Conservation (phyloP, 2,329 filamentous ascomycete species). For the Dryadomyces sulphureus region DNA sequence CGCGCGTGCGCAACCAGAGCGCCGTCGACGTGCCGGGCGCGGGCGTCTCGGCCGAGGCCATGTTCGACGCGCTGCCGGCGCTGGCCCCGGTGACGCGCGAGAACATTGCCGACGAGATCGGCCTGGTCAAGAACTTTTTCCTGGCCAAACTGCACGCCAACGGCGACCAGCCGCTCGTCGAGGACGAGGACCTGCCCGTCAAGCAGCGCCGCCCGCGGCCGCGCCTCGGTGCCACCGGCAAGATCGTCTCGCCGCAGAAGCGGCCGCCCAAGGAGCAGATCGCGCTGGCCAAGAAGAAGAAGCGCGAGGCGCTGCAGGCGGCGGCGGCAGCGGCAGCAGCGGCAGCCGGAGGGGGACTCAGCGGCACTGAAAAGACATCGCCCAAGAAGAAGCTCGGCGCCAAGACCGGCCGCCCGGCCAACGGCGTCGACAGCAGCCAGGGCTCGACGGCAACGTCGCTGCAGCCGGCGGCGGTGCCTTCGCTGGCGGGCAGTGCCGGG, state of each 20-base stretch:
- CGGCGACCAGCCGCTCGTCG: conserved; percentile 65
- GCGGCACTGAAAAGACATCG: conserved; percentile 17
- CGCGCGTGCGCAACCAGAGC: conserved; percentile 72
- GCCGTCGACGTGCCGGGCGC: conserved; percentile 53
- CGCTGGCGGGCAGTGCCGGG: not conserved
- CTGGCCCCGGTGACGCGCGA: conserved; percentile 69
- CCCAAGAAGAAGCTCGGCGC: conserved; percentile 22
- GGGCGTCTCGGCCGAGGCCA: conserved; percentile 38
- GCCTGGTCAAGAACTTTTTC: conserved; percentile 84
- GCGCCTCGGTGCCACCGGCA: conserved; percentile 56
- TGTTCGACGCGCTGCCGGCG: conserved; percentile 54
- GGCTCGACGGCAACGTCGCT: not conserved
- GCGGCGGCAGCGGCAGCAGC: conserved; percentile 15
- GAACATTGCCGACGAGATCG: conserved; percentile 66
- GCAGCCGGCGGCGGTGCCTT: conserved; percentile 6
- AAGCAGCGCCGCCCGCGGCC: conserved; percentile 73
- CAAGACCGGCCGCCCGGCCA: not conserved
- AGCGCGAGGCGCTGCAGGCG: conserved; percentile 33
- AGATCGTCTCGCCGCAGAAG: conserved; percentile 76
- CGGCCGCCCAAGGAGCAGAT: conserved; percentile 69
- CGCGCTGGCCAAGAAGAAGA: conserved; percentile 75
- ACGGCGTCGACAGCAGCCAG: not conserved
- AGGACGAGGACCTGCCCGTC: conserved; percentile 86
- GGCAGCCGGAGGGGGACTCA: conserved; percentile 16
- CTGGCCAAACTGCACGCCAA: conserved; percentile 76